Evolutionary conservation across 352 stramenopile genomes (phyloP).

Genomic region (Globisporangium rhizosaccharum): DNA sequence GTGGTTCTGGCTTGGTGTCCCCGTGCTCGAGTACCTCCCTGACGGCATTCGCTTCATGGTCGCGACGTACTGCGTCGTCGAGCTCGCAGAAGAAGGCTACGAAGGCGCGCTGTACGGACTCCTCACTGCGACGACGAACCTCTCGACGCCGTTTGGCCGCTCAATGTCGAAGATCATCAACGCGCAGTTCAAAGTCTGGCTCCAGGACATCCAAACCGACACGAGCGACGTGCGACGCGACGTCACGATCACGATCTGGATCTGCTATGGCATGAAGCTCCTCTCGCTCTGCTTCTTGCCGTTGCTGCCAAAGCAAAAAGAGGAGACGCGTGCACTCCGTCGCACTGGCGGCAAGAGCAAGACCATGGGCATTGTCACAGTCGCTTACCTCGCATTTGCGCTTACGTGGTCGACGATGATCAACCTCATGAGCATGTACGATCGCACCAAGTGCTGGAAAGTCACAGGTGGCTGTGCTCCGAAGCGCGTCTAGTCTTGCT

Average conservation of each 20-base stretch:
- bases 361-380: constrained; percentile 25
- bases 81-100: constrained; percentile 44
- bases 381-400: constrained; percentile 29
- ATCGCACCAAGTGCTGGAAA: constrained; percentile 52
- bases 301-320: constrained; percentile 39
- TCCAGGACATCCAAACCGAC: constrained; percentile 42
- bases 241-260: constrained; percentile 48
- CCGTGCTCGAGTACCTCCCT: constrained; percentile 44
- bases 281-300: constrained; percentile 44
- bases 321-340: constrained; percentile 28
- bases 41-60: constrained; percentile 50
- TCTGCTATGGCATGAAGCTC: constrained; percentile 52
- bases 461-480: constrained; percentile 55
- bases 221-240: constrained; percentile 40
- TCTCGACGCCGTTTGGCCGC: constrained; percentile 37
- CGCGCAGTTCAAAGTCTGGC: constrained; percentile 41
- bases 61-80: constrained; percentile 48
- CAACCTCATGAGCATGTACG: constrained; percentile 53
- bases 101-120: constrained; percentile 54
- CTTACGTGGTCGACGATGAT: constrained; percentile 39
- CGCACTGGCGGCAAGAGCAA: constrained; percentile 36
- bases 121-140: constrained; percentile 42
- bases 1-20: constrained; percentile 60
- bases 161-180: constrained; percentile 56
- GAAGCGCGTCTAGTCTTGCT: constrained; percentile 4